Conservation (phyloP, 148 eudicot genomes). For the Chenopodium berlandieri region DNA sequence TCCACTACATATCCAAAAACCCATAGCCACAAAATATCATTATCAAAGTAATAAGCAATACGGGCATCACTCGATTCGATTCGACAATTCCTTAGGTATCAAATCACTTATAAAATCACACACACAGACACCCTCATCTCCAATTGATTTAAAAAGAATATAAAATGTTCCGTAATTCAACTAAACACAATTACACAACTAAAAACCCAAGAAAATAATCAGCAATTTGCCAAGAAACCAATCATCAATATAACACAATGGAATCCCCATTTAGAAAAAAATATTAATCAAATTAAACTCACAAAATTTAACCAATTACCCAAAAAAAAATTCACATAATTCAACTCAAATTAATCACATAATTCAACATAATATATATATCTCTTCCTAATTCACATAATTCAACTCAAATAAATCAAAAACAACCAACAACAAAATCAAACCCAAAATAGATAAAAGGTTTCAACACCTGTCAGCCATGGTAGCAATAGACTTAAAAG, state of each 20-base stretch:
- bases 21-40: not conserved
- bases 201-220: not conserved
- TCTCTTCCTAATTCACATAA: not conserved
- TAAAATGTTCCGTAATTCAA: not conserved
- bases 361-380: no score
- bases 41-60: not conserved
- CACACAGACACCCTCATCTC: not conserved
- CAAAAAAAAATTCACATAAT: not conserved
- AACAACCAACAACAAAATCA: not conserved
- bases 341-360: no score
- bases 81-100: not conserved
- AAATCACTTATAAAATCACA: not conserved
- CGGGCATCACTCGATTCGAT: not conserved
- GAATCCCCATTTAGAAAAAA: no score
- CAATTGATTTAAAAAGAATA: not conserved
- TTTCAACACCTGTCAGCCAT: conserved; percentile 67
- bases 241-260: no score
- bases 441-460: not conserved
- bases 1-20: not conserved
- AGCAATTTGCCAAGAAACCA: not conserved
- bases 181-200: not conserved
- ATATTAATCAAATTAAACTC: no score
- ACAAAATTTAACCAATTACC: not conserved
- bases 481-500: conserved; percentile 72
- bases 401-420: not conserved